Evolutionary conservation across 2,329 filamentous ascomycete genomes (phyloP).

Genomic region (Phoma sp.): DNA sequence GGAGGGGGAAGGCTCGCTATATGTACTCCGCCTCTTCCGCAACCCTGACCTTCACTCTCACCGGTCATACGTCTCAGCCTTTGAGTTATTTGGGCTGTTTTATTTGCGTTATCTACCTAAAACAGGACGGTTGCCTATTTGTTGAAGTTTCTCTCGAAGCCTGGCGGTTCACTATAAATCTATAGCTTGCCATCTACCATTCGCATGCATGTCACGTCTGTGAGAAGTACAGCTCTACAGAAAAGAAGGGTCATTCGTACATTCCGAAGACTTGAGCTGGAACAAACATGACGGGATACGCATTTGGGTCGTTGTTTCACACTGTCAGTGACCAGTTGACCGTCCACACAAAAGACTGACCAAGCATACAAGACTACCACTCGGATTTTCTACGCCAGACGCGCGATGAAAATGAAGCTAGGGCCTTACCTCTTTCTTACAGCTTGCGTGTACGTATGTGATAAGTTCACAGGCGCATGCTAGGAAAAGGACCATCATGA

Average conservation of each 20-base stretch:
- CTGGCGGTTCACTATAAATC: neutral
- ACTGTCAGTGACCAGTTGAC: neutral
- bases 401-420: too few relatives aligned
- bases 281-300: neutral
- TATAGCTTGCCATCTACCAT: neutral
- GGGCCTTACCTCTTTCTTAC: neutral
- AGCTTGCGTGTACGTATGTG: neutral
- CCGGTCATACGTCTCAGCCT: neutral
- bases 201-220: neutral
- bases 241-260: neutral
- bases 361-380: neutral
- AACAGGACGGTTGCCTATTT: neutral
- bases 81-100: neutral
- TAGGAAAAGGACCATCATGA: neutral
- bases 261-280: neutral
- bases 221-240: neutral
- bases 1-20: constrained; percentile 6
- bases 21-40: constrained; percentile 17
- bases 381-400: neutral
- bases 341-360: neutral
- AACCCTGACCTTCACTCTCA: constrained; percentile 20
- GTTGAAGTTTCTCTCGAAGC: neutral
- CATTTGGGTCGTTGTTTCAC: neutral
- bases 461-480: neutral
- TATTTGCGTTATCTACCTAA: too few relatives aligned